Evolutionary conservation across 192 early-diverging fungal species (phyloP), one percentile per base, ranked within the genome.

Genomic region (Kappamyces sp.): DNA sequence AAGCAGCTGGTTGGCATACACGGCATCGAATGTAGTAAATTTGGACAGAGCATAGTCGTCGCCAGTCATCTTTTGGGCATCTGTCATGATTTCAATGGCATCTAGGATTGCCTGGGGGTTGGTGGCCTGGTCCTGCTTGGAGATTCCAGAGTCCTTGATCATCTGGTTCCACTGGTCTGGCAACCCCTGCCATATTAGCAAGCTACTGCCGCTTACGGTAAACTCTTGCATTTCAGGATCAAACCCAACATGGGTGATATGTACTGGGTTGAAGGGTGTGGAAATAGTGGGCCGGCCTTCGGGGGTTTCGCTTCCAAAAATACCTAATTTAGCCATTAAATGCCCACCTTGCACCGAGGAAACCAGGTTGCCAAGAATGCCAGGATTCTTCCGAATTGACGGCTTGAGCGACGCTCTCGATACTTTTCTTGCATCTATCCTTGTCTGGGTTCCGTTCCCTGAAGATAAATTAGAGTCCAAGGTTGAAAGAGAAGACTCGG

Each of bases 221-320:
- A 75, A 74, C 77, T 98, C 93, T 40, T 93, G 94, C 38, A 91
- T 94, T 51, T 91, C 91, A 59, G 88, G 86, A 68, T 98, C 93
- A 68, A 91, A 98, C 4, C 96, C 96, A 46, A 97, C 96, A 68
- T 98, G 96, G 22, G 94, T 96, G 43, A 98, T 78, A 74, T 98
- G 96, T 40, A 94, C 87, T 12, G 96, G 88, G 66, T 96, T 96
- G 73, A 91, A 98, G 2, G 96, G 96, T 29, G 83, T 82, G 11
- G 91, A 94, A 57, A 98, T 96, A 2, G 38, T 34, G 11, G 54
- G 36, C 88, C 63, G 86, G 81, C 38, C 33, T 22, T 22, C 15
- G n/a, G 50, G 15, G 11, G 43, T 12, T 51, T 51, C 14, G 43
- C 12, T n/a, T 38, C 12, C 43, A 51, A 51, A 51, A 12, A 51